Percentiles rank a stretch among this genome's conserved stretches.
phyloP scores from a whole-genome alignment of 805 yeast species.

The Nakazawaea populi region DNA sequence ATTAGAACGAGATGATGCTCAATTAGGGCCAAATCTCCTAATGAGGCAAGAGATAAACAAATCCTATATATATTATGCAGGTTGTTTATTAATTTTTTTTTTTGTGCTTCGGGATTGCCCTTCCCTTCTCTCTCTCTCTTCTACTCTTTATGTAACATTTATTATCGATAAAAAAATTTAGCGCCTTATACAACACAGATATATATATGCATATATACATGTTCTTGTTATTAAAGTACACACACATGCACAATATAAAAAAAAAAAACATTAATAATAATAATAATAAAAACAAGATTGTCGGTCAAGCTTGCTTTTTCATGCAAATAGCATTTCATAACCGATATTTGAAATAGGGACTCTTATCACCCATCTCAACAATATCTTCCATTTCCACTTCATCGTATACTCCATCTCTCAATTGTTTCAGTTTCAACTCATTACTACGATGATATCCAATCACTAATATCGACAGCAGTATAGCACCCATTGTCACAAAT shows the following conservation, averaged over 20 bases:
- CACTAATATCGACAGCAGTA: slow-evolving; percentile 17
- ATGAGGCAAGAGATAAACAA: background rate
- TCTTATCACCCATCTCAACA: slow-evolving; percentile 33
- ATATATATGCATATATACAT: too few relatives aligned
- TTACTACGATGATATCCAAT: slow-evolving; percentile 21
- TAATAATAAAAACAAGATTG: too few relatives aligned
- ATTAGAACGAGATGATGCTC: background rate
- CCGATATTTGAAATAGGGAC: slow-evolving; percentile 30
- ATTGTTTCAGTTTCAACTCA: slow-evolving; percentile 18
- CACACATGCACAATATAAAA: too few relatives aligned
- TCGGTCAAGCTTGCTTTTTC: too few relatives aligned
- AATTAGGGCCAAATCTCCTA: background rate
- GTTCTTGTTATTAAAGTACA: too few relatives aligned
- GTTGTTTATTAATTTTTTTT: background rate
- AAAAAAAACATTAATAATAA: too few relatives aligned
- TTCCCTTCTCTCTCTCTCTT: too few relatives aligned
- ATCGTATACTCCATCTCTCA: slow-evolving; percentile 27
- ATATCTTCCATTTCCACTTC: slow-evolving; percentile 22
- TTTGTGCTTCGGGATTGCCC: too few relatives aligned
- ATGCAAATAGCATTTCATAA: background rate
- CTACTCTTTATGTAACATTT: too few relatives aligned
- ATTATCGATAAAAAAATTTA: too few relatives aligned
- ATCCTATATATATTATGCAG: background rate
- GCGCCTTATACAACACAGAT: too few relatives aligned
- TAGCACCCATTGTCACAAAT: slow-evolving; percentile 26